Conservation (phyloP, 495 filamentous ascomycete genomes). For the Bacidia rubella region DNA sequence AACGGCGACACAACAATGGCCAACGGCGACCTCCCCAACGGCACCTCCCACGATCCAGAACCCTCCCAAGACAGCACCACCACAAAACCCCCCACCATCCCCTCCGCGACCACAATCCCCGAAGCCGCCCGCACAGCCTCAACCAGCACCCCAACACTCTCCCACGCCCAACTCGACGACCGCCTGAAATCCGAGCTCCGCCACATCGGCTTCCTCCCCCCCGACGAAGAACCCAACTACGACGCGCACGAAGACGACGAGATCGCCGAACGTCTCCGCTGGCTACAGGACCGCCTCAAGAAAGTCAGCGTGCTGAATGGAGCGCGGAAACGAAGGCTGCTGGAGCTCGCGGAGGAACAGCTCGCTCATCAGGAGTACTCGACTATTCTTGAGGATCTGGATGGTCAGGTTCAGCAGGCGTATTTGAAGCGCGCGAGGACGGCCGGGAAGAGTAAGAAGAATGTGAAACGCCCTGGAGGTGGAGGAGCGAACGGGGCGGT, state of each 20-base stretch:
- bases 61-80: conserved; percentile 28
- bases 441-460: conserved; percentile 83
- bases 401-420: conserved; percentile 85
- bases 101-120: conserved; percentile 52
- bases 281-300: conserved; percentile 68
- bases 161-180: conserved; percentile 76
- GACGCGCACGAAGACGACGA: conserved; percentile 90
- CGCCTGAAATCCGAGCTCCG: conserved; percentile 81
- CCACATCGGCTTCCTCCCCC: conserved; percentile 78
- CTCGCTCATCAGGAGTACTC: conserved; percentile 93
- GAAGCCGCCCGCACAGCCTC: conserved; percentile 41
- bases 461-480: conserved; percentile 59
- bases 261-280: conserved; percentile 74
- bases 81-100: conserved; percentile 33
- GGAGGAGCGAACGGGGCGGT: conserved; percentile 25
- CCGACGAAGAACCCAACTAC: conserved; percentile 59
- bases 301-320: conserved; percentile 75
- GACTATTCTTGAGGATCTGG: conserved; percentile 93
- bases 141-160: conserved; percentile 41
- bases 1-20: conserved; percentile 39
- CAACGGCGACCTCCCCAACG: conserved; percentile 40
- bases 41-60: conserved; percentile 34
- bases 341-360: conserved; percentile 73
- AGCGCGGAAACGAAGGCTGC: conserved; percentile 71
- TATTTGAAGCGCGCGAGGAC: conserved; percentile 95